phyloP scores from a whole-genome alignment of 2,329 filamentous ascomycete genomes.

The Scedosporium minutisporum region DNA sequence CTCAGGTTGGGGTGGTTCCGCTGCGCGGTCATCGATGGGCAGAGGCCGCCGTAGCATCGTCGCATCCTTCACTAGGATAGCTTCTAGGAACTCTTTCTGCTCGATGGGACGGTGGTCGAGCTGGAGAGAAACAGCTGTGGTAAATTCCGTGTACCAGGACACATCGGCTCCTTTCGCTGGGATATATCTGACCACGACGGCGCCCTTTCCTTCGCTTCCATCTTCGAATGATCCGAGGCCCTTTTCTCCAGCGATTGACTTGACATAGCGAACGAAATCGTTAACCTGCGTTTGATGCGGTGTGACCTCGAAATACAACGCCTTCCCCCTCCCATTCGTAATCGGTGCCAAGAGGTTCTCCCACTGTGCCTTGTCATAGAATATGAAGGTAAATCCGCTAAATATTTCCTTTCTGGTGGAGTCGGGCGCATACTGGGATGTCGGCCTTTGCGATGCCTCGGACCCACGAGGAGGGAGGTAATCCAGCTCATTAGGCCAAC shows the following conservation, averaged over 20 bases:
- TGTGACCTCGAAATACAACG: conserved; percentile 53
- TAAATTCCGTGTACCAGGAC: conserved; percentile 62
- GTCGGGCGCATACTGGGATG: conserved; percentile 65
- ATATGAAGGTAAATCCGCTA: conserved; percentile 79
- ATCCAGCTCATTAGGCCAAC: conserved; percentile 67
- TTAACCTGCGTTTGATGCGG: conserved; percentile 57
- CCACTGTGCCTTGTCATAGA: conserved; percentile 68
- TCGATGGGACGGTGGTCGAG: conserved; percentile 77
- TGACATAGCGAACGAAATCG: conserved; percentile 71
- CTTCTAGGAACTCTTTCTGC: conserved; percentile 86
- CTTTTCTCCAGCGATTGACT: conserved; percentile 64
- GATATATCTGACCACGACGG: conserved; percentile 68
- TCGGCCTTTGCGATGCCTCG: conserved; percentile 61
- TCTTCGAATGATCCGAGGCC: conserved; percentile 55
- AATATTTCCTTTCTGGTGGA: conserved; percentile 60
- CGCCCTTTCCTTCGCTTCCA: conserved; percentile 56
- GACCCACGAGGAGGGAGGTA: conserved; percentile 66
- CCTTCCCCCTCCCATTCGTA: conserved; percentile 73
- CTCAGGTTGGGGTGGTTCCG: conserved; percentile 10
- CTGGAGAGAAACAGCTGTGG: conserved; percentile 57
- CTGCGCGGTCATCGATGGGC: conserved; percentile 29
- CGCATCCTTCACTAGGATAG: conserved; percentile 73
- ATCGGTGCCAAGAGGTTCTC: conserved; percentile 67
- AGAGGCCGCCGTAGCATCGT: conserved; percentile 60
- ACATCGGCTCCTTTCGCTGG: conserved; percentile 43